phyloP scores from a whole-genome alignment of 176 grass and related monocot genomes.

The Tillandsia leiboldiana region DNA sequence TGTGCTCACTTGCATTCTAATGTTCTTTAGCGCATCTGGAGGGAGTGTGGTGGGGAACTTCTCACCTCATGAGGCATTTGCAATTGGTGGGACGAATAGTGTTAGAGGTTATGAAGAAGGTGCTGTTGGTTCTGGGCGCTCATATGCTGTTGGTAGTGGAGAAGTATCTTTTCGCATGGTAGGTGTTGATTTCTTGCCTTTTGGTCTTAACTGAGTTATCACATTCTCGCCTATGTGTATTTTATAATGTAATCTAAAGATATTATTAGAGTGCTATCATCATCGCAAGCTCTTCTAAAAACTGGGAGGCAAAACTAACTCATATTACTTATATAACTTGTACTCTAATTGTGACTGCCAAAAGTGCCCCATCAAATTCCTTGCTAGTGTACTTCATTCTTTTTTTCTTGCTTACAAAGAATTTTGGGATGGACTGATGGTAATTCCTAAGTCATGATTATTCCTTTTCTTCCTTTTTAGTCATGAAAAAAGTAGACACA shows the following conservation, averaged over 20 bases:
- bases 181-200: slow-evolving; percentile 7
- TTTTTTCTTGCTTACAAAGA: no score
- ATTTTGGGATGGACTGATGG: no score
- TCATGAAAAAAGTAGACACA: no score
- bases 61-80: slow-evolving; percentile 88
- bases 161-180: slow-evolving; percentile 83
- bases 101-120: slow-evolving; percentile 97
- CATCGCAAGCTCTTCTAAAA: no score
- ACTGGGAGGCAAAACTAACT: no score
- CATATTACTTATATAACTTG: no score
- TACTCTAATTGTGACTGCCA: no score
- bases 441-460: no score
- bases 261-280: no score
- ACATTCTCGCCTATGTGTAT: neutral
- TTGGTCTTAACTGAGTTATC: neutral
- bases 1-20: slow-evolving; percentile 4
- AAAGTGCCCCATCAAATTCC: no score
- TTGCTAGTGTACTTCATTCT: no score
- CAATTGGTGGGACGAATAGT: slow-evolving; percentile 88
- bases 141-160: slow-evolving; percentile 72
- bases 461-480: no score
- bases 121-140: slow-evolving; percentile 64
- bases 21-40: slow-evolving; percentile 66
- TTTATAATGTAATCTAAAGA: neutral
- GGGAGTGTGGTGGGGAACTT: slow-evolving; percentile 85